Percentiles rank a stretch among this genome's conserved stretches.
phyloP scores from a whole-genome alignment of 768 basidiomycete species.

The Saitozyma sp. region DNA sequence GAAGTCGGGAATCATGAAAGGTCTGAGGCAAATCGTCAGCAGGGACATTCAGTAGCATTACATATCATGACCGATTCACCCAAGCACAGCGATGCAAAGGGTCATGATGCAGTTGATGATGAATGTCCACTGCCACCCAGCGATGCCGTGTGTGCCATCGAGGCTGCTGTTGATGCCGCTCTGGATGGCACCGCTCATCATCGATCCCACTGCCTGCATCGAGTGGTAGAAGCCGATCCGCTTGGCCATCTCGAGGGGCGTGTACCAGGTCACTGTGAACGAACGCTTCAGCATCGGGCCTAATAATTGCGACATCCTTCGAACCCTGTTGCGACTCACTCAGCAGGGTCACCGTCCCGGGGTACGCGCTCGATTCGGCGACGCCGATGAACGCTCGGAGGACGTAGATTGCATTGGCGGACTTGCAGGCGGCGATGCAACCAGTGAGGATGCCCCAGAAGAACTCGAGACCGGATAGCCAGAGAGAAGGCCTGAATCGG shows the following conservation, averaged over 20 bases:
- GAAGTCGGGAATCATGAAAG: conserved; percentile 33
- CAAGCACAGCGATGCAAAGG: conserved; percentile 28
- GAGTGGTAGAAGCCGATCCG: conserved; percentile 40
- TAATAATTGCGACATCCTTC: too few relatives aligned
- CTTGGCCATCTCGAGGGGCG: conserved; percentile 35
- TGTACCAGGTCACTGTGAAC: conserved; percentile 19
- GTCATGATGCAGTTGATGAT: conserved; percentile 15
- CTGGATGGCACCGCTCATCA: conserved; percentile 57
- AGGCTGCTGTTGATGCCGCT: conserved; percentile 54
- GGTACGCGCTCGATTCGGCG: conserved; percentile 32
- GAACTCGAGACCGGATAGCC: conserved; percentile 29
- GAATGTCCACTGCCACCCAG: conserved; percentile 51
- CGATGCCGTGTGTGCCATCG: conserved; percentile 53
- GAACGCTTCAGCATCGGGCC: too few relatives aligned
- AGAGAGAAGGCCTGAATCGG: conserved; percentile 23
- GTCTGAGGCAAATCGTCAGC: background rate
- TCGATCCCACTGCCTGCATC: conserved; percentile 12
- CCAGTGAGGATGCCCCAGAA: conserved; percentile 25
- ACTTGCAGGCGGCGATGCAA: conserved; percentile 16
- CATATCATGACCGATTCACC: conserved; percentile 15
- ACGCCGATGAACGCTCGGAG: conserved; percentile 41
- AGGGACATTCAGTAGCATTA: background rate
- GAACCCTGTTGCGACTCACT: too few relatives aligned
- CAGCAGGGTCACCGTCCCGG: conserved; percentile 29
- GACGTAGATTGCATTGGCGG: conserved; percentile 20